Base-by-base conservation (phyloP, 1,284 basidiomycete genomes). In the Apiotrichum domesticum region DNA sequence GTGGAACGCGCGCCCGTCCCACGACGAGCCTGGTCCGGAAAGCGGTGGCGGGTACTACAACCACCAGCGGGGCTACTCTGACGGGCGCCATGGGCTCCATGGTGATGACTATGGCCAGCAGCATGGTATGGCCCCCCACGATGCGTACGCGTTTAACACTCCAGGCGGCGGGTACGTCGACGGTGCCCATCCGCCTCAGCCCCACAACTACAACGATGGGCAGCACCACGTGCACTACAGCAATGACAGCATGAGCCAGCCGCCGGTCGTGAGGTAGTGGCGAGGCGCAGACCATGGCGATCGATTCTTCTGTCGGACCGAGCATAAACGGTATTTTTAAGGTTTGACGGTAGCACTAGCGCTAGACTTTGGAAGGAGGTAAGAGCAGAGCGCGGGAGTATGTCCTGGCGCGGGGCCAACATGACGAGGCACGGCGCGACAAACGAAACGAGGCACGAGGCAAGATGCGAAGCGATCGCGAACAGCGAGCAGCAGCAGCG, bases 1-100 rank as follows among this genome's bases (percentile, higher is more conserved):
- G 40, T 91, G 87, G 87, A 85, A 88, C 62, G 78, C 82, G 33
- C 81, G 85, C 59, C 78, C 80, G 37, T 85, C 84, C 3, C 75
- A 78, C 35, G 86, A 85, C 37, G 54, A 56, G 45, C 57, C 58
- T 6, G 58, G 58, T 5, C 55, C 58, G 6, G 55, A 62, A n/a
- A 53, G 55, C 37, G 60, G 60, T 29, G 57, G 55, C 39, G 54
- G 41, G 6, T 59, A 62, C 55, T 56, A 59, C 48, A 52, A 43
- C 57, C 55, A 56, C 37, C 45, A 52, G 56, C 46, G 45, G 33
- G 55, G 49, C 35, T 54, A 58, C 51, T 50, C 47, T 6, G 46
- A 59, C 46, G 47, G 47, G 13, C 46, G 39, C 13, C 35, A 35
- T 4, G 51, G 35, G 6, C 35, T 51, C 37, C 21, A 21, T 21